Percentiles rank a stretch among this genome's conserved stretches.
Conservation (phyloP, 768 basidiomycete species). For the Lentinula aciculospora region DNA sequence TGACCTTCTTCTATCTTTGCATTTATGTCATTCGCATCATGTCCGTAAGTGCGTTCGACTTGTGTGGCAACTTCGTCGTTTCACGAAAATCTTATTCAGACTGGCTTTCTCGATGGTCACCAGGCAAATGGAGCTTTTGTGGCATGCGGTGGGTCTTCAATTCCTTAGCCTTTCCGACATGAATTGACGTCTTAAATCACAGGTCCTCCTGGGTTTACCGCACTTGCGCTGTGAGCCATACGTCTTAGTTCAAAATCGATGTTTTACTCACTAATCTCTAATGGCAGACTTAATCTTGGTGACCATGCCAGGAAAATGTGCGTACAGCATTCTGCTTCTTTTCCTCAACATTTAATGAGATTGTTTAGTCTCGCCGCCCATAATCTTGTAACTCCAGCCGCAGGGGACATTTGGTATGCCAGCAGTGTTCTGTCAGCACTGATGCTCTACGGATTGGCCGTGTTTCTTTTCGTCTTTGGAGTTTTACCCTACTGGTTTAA, state of each 20-base stretch:
- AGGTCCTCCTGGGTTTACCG: slow-evolving; percentile 44
- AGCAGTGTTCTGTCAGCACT: slow-evolving; percentile 30
- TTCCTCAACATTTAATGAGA: not conserved
- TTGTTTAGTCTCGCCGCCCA: slow-evolving; percentile 14
- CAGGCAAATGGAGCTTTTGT: slow-evolving; percentile 45
- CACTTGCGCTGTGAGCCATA: slow-evolving; percentile 28
- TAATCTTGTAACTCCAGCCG: slow-evolving; percentile 26
- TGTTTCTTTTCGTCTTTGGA: slow-evolving; percentile 42
- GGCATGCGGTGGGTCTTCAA: slow-evolving; percentile 22
- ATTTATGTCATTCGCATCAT: slow-evolving; percentile 44
- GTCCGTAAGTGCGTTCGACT: slow-evolving; percentile 20
- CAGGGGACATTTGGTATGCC: slow-evolving; percentile 43
- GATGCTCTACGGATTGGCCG: slow-evolving; percentile 38
- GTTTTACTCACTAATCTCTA: not conserved
- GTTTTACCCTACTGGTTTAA: slow-evolving; percentile 44
- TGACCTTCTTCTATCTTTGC: slow-evolving; percentile 45
- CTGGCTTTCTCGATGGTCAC: slow-evolving; percentile 41
- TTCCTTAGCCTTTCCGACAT: not conserved
- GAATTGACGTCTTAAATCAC: not conserved
- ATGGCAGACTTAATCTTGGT: slow-evolving; percentile 31
- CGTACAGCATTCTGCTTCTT: not conserved
- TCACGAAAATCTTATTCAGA: slow-evolving; percentile 18
- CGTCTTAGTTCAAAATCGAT: not conserved
- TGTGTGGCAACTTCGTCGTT: not conserved
- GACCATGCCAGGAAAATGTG: slow-evolving; percentile 30